phyloP scores from a whole-genome alignment of 2,329 filamentous ascomycete genomes.

The Clathrospora elynae region DNA sequence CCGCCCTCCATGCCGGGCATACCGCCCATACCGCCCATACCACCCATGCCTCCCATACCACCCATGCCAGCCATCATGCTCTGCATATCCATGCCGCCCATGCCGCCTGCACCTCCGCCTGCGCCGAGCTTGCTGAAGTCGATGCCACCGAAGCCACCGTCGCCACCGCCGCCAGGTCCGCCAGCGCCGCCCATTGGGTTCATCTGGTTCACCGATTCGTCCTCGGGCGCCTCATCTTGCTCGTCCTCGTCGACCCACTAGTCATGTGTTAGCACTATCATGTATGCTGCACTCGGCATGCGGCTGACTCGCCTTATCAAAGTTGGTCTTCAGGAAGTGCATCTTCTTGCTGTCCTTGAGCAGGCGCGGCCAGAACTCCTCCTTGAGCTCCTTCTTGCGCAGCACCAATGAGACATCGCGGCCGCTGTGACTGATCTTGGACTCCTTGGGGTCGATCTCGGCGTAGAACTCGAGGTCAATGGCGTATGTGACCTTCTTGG shows the following conservation, averaged over 20 bases:
- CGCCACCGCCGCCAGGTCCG: constrained; percentile 57
- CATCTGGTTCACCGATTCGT: constrained; percentile 62
- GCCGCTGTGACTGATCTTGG: constrained; percentile 84
- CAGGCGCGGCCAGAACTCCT: constrained; percentile 94
- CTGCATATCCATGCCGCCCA: constrained; percentile 38
- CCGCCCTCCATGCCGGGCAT: no score
- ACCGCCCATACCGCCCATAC: constrained; percentile 33
- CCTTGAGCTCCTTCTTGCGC: constrained; percentile 94
- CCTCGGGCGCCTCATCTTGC: constrained; percentile 87
- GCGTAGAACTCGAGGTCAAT: constrained; percentile 85
- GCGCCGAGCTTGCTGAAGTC: constrained; percentile 86
- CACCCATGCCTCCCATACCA: constrained; percentile 39
- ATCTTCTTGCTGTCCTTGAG: constrained; percentile 88
- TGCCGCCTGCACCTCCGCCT: constrained; percentile 54
- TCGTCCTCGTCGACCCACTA: constrained; percentile 99
- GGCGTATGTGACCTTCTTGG: constrained; percentile 84
- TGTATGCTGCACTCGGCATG: not conserved
- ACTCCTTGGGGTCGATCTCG: constrained; percentile 85
- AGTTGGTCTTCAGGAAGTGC: constrained; percentile 98
- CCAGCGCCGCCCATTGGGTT: constrained; percentile 58
- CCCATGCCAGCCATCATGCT: constrained; percentile 44
- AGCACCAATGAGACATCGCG: constrained; percentile 90
- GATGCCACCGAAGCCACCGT: constrained; percentile 81
- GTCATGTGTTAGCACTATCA: constrained; percentile 28
- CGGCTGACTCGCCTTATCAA: constrained; percentile 76